Base-by-base conservation (phyloP, 1,284 basidiomycete species). In the Cutaneotrichosporon mucoides region DNA sequence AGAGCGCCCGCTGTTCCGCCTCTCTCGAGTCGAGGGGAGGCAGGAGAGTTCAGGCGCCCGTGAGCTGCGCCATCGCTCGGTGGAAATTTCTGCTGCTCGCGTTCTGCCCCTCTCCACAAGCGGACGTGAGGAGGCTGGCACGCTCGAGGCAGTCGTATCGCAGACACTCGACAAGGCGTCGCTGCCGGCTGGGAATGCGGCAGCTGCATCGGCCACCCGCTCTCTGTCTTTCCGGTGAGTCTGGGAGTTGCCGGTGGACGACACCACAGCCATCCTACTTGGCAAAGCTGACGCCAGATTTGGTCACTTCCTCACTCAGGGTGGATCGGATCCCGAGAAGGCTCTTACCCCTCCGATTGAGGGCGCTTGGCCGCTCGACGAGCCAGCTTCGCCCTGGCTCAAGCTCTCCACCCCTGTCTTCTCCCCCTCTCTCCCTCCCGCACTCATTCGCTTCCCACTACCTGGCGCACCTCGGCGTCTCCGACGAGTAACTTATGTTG, bases 361-460 rank as follows among this genome's bases (percentile, higher is more conserved):
- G 2, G 62, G 62, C 33, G 33, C 59, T 15, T 55, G 51, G 46
- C 36, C 52, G 0, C 47, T 61, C 2, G 37, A 44, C 6, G 49
- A 51, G 15, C 38, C 53, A 3, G 16, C 10, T 2, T 16, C 35
- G 35, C 48, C 53, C 42, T 41, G 47, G 50, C 36, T 46, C 42
- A 16, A 35, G 8, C 56, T 61, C 9, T 16, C 38, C 2, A 35
- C 54, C 3, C 48, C 59, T 3, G 43, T 64, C n/a, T 64, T 64
- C 55, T 47, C 46, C 35, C 62, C 62, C 7, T 53, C 57, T 43
- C 6, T 60, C 4, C 63, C 67, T 4, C 63, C 67, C 3, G 51
- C 55, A 1, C 64, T 66, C 41, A 43, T 63, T 35, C 62, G 59
- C n/a, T 60, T 55, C 41, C 62, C 60, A 13, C 53, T 64, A 1